These are phyloP conservation scores for Polymyxa betae DNA, from an alignment of 208 protist species.

Conservation along the genomic window DNA sequence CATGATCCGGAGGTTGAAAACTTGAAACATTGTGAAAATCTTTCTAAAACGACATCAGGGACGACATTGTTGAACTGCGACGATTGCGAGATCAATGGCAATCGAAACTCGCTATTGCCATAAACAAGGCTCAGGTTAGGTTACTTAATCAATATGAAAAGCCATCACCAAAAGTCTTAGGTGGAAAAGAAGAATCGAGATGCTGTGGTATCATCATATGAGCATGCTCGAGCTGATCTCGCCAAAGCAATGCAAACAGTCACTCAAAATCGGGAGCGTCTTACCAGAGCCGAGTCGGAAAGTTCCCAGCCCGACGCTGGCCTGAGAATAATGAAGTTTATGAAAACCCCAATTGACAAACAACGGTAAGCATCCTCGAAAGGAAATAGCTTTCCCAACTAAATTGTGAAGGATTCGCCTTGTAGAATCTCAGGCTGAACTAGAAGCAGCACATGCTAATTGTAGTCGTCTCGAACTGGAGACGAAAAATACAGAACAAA, in stretches of 20 bases:
- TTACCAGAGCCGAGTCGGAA: neutral
- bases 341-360: slow-evolving; percentile 23
- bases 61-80: neutral
- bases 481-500: neutral
- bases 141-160: neutral
- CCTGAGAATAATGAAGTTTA: neutral
- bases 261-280: neutral
- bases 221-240: neutral
- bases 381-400: neutral
- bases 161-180: neutral
- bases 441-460: neutral
- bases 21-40: neutral
- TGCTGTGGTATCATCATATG: neutral
- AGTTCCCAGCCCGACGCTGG: neutral
- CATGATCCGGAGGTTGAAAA: neutral
- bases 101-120: neutral
- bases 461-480: neutral
- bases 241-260: neutral
- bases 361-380: neutral
- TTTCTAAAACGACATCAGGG: neutral
- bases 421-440: neutral
- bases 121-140: neutral
- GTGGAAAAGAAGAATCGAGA: neutral
- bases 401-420: neutral
- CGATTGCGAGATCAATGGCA: neutral